Percentiles rank a stretch among this genome's conserved stretches.
phyloP scores from a whole-genome alignment of 2,329 filamentous ascomycete genomes.

The Calonectria ilicicola region DNA sequence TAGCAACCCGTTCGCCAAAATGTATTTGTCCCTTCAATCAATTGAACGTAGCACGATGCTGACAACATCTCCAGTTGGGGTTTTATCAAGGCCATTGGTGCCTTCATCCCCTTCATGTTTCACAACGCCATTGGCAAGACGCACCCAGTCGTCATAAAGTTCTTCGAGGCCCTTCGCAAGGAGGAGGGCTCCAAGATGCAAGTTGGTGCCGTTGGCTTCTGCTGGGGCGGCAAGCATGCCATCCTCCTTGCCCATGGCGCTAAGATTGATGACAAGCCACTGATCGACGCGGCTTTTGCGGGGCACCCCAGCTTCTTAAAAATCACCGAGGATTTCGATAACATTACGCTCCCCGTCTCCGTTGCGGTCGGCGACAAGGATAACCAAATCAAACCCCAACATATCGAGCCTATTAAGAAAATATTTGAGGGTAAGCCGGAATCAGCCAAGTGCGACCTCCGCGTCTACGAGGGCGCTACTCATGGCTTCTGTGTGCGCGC shows the following conservation, averaged over 20 bases:
- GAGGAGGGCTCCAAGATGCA: conserved; percentile 45
- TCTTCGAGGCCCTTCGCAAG: conserved; percentile 52
- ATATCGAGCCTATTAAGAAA: conserved; percentile 48
- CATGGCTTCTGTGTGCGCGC: conserved; percentile 57
- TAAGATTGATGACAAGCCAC: conserved; percentile 44
- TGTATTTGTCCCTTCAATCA: conserved; percentile 35
- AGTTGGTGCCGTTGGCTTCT: conserved; percentile 69
- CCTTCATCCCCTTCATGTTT: conserved; percentile 48
- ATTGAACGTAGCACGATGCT: neutral
- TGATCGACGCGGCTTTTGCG: conserved; percentile 65
- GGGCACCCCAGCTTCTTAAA: conserved; percentile 64
- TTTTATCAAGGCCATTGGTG: conserved; percentile 36
- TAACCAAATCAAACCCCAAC: conserved; percentile 48
- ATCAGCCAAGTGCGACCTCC: conserved; percentile 49
- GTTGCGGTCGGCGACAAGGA: conserved; percentile 62
- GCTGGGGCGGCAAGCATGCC: conserved; percentile 71
- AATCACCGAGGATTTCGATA: conserved; percentile 61
- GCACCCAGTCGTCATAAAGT: conserved; percentile 49
- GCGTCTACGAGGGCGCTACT: conserved; percentile 51
- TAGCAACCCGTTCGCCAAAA: conserved; percentile 42
- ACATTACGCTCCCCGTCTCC: conserved; percentile 56
- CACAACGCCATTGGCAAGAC: conserved; percentile 46
- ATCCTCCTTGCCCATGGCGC: conserved; percentile 58
- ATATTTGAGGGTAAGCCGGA: conserved; percentile 50
- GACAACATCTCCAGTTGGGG: conserved; percentile 36